These are phyloP conservation scores for Cystobasidium tubakii DNA, from an alignment of 768 basidiomycete species.

Conservation along the genomic window DNA sequence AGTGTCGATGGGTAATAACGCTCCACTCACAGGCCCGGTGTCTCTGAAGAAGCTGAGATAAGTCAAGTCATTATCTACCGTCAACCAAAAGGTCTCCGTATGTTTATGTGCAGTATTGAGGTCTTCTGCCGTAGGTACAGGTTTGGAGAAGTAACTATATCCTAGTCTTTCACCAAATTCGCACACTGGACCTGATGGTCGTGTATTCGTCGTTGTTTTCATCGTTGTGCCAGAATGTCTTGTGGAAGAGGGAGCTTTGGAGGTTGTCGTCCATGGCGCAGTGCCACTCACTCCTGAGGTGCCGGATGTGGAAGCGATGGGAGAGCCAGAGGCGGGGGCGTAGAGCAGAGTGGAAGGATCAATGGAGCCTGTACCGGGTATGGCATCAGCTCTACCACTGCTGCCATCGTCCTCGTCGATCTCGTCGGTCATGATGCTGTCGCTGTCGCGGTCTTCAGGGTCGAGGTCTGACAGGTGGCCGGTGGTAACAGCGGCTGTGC, in stretches of 20 bases:
- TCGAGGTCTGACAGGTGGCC: slow-evolving; percentile 8
- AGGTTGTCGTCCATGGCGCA: background rate
- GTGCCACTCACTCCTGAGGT: background rate
- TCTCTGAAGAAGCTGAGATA: slow-evolving; percentile 93
- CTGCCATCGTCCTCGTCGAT: slow-evolving; percentile 2
- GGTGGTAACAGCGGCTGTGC: background rate
- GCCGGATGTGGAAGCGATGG: slow-evolving; percentile 10
- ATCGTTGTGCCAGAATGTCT: background rate
- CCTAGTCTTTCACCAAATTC: slow-evolving; percentile 41
- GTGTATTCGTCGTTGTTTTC: background rate
- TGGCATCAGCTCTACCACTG: background rate
- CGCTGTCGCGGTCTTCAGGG: background rate
- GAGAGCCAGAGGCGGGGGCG: background rate
- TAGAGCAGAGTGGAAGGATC: slow-evolving; percentile 6
- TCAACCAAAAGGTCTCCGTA: slow-evolving; percentile 73
- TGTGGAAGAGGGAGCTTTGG: background rate
- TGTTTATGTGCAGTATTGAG: slow-evolving; percentile 8
- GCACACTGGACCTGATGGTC: slow-evolving; percentile 41
- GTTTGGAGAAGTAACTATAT: slow-evolving; percentile 38
- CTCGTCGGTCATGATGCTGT: slow-evolving; percentile 32
- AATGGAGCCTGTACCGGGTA: background rate
- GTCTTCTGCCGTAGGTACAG: slow-evolving; percentile 32
- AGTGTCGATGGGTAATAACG: slow-evolving; percentile 55
- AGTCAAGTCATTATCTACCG: slow-evolving; percentile 81
- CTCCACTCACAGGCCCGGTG: slow-evolving; percentile 64